Evolutionary conservation across 140 eudicot genomes (phyloP).

Genomic region (Anethum foeniculum): DNA sequence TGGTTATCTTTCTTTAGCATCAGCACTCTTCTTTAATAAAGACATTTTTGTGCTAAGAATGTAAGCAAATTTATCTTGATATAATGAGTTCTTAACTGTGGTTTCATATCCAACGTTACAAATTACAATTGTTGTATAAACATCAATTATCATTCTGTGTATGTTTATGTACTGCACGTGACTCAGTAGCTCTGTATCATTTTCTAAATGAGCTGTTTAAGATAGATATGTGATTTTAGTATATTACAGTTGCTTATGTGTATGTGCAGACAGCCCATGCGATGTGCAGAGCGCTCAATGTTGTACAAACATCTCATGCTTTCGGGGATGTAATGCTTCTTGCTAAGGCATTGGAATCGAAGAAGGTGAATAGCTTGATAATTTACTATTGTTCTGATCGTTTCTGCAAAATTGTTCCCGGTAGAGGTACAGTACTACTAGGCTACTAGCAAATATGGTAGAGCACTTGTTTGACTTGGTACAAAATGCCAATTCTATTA

Average conservation of each 20-base stretch:
- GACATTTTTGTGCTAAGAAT: neutral
- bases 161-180: neutral
- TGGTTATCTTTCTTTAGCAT: neutral
- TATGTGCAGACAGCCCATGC: conserved; percentile 63
- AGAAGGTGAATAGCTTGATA: conserved; percentile 44
- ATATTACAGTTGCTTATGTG: neutral
- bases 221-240: neutral
- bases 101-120: neutral
- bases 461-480: neutral
- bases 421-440: neutral
- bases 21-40: neutral
- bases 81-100: neutral
- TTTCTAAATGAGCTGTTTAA: neutral
- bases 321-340: conserved; percentile 75
- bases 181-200: neutral
- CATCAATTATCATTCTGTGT: neutral
- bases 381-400: neutral
- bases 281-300: conserved; percentile 77
- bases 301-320: conserved; percentile 77
- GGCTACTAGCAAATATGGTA: neutral
- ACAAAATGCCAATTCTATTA: neutral
- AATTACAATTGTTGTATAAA: neutral
- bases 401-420: neutral
- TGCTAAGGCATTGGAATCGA: conserved; percentile 65
- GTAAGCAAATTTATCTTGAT: neutral